Evolutionary conservation across 202 grass and related monocot genomes (phyloP).

Genomic region (Eragrostis tef): DNA sequence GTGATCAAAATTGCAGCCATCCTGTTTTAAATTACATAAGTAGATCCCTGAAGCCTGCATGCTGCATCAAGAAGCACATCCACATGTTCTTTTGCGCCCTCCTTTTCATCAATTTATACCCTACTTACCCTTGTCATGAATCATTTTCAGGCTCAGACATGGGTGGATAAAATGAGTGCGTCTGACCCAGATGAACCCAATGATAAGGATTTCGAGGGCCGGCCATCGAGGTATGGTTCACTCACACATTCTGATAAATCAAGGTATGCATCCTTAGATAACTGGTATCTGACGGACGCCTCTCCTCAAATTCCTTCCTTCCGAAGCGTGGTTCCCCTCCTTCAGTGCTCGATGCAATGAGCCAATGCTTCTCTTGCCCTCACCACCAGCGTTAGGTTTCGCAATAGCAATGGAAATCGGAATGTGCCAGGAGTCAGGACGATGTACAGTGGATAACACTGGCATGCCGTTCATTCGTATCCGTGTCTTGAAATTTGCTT

Average conservation of each 20-base stretch:
- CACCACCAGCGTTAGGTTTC: not conserved
- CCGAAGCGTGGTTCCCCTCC: not conserved
- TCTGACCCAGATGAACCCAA: conserved; percentile 45
- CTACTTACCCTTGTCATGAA: not conserved
- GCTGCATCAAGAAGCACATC: not conserved
- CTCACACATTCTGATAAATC: not conserved
- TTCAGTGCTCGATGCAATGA: not conserved
- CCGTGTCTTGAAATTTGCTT: not conserved
- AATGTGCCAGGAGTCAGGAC: not conserved
- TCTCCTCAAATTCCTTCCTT: not conserved
- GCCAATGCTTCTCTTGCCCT: not conserved
- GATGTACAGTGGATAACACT: not conserved
- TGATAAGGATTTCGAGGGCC: conserved; percentile 63
- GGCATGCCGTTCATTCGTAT: not conserved
- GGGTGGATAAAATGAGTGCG: conserved; percentile 81
- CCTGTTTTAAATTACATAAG: not conserved
- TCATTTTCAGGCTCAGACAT: conserved; percentile 70
- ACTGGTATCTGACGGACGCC: not conserved
- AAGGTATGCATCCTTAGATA: conserved; percentile 34
- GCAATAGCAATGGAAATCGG: not conserved
- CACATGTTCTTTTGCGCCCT: not conserved
- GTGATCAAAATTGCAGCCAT: not conserved
- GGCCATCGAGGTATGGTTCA: conserved; percentile 51
- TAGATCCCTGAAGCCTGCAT: not conserved
- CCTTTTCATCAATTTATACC: not conserved